These are phyloP conservation scores for Leersia perrieri DNA, from an alignment of 176 grass and related monocot genomes.

Conservation along the genomic window DNA sequence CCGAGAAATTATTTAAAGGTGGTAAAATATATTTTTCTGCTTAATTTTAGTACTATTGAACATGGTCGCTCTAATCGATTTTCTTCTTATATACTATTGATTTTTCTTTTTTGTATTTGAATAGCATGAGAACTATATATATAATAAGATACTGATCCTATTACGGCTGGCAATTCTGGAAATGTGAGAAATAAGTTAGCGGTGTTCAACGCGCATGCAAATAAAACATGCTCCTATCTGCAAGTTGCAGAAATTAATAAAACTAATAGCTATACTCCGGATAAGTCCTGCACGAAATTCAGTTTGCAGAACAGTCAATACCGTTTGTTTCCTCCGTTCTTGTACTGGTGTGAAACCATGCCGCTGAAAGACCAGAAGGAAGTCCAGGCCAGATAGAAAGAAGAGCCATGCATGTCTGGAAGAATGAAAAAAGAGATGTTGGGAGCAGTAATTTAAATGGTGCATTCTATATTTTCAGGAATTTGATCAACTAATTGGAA, in stretches of 20 bases:
- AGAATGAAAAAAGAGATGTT: not conserved
- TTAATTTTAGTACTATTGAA: not conserved
- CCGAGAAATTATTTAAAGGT: not conserved
- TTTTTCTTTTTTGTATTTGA: not conserved
- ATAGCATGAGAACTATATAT: not conserved
- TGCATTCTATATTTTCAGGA: not conserved
- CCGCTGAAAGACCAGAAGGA: not conserved
- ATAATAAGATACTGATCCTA: too few relatives aligned
- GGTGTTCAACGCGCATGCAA: not conserved
- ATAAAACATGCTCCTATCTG: not conserved
- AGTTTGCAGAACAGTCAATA: not conserved
- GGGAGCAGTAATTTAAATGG: not conserved
- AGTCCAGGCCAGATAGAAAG: not conserved
- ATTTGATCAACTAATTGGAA: not conserved
- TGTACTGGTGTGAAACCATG: constrained; percentile 47
- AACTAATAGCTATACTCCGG: not conserved
- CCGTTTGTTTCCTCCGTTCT: not conserved
- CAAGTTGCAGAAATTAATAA: not conserved
- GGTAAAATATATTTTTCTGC: not conserved
- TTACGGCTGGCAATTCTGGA: not conserved
- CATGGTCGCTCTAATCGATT: not conserved
- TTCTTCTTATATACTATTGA: not conserved
- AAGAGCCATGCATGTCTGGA: not conserved
- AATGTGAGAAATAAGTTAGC: not conserved
- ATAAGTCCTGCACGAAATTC: not conserved